These are phyloP conservation scores for Anisodus acutangulus DNA, from an alignment of 257 asterid genomes.

Conservation along the genomic window DNA sequence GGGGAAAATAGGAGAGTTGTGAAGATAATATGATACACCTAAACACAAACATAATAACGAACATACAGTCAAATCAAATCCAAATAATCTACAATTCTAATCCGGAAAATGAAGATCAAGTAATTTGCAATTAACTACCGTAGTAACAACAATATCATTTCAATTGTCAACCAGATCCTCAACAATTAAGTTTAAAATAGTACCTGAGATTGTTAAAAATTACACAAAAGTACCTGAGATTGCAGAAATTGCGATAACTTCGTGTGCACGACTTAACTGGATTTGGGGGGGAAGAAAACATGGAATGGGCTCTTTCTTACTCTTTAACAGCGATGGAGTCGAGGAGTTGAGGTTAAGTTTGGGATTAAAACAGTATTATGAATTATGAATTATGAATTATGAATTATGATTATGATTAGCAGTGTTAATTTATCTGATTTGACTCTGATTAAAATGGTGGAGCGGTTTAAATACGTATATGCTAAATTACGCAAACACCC, in stretches of 20 bases:
- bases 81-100: background rate
- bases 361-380: background rate
- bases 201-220: background rate
- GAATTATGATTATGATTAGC: background rate
- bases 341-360: slow-evolving; percentile 10
- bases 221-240: slow-evolving; percentile 28
- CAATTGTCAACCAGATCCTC: slow-evolving; percentile 15
- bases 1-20: background rate
- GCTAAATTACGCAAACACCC: no score
- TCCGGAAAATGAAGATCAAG: background rate
- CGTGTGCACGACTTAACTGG: background rate
- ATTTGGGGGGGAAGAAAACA: background rate
- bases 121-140: background rate
- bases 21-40: background rate
- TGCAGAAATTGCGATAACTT: slow-evolving; percentile 26
- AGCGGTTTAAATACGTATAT: background rate
- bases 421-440: background rate
- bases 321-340: slow-evolving; percentile 19
- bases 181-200: background rate
- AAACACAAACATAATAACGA: slow-evolving; percentile 5
- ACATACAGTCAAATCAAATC: background rate
- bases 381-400: background rate
- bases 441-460: background rate
- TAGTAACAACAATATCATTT: background rate
- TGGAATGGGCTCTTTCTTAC: background rate